Base-by-base conservation (phyloP, 768 basidiomycete species). In the Termitomyces sp. region DNA sequence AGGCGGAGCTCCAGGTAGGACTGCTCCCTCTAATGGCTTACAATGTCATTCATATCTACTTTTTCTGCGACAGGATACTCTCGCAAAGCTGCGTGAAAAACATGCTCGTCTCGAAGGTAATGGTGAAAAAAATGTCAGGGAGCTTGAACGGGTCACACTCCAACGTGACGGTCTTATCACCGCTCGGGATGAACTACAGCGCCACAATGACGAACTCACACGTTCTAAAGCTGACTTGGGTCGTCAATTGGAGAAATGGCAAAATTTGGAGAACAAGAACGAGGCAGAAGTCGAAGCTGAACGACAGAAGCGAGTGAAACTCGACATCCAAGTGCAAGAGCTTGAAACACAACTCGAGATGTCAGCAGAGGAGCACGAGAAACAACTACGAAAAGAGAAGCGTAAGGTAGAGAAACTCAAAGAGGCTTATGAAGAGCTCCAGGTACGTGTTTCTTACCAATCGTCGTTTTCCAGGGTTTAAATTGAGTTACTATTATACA, bases 231-330 rank as follows among this genome's bases (percentile, higher is more conserved):
- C 73, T 5, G 81, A 87, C 46, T 74, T 91, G 42, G 79, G 82
- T 54, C 80, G 81, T 15, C 90, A 92, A 65, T 74, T 92, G 9
- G 82, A 83, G 46, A 84, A 86, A 67, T 91, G 88, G 88, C 80
- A 88, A 67, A 79, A 71, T 32, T 71, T 90, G 17, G 91, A 91
- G 67, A 85, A 76, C 32, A 85, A 83, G 52, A 88, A 85, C 51
- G 85, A 81, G 11, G 81, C 76, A 17, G 85, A 88, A 37, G 76
- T 81, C 9, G 88, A 87, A 56, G 70, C 73, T 6, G 72, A 81
- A 56, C 79, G 85, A 46, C 86, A 84, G 68, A 75, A 78, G 59
- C 81, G 82, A 10, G 73, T 80, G 10, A 81, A 85, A 37, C 75
- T 91, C 11, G 86, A 91, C 60, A 72, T 81, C 3, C 74, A 83